phyloP scores from a whole-genome alignment of 2,329 filamentous ascomycete species.

The Colletotrichum siamense region DNA sequence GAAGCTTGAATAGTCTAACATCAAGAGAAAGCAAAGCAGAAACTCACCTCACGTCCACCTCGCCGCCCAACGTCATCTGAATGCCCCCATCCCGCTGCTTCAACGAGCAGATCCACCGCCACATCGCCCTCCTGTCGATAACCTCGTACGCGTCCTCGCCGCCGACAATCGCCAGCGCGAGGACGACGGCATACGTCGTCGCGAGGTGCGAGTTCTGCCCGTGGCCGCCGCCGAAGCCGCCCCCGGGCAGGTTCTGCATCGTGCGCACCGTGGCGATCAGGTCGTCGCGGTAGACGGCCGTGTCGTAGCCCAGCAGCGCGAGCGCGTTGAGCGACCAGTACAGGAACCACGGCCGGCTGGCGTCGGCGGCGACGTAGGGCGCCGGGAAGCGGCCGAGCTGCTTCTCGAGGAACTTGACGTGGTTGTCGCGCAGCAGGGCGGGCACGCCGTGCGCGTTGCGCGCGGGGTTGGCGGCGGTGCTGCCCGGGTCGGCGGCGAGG shows the following conservation, averaged over 20 bases:
- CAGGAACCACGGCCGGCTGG: constrained; percentile 90
- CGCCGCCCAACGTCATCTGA: constrained; percentile 82
- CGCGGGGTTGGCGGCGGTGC: constrained; percentile 23
- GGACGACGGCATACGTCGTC: constrained; percentile 82
- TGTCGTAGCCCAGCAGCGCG: constrained; percentile 77
- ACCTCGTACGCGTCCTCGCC: constrained; percentile 75
- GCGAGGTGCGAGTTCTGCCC: constrained; percentile 90
- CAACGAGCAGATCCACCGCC: constrained; percentile 85
- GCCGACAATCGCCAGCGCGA: constrained; percentile 80
- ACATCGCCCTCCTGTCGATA: constrained; percentile 84
- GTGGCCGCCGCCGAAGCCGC: constrained; percentile 93
- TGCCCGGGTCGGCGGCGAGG: constrained; percentile 49
- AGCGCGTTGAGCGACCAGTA: constrained; percentile 90
- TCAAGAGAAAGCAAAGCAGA: not conserved
- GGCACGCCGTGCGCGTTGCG: constrained; percentile 79
- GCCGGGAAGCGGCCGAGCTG: constrained; percentile 68
- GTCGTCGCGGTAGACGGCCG: constrained; percentile 68
- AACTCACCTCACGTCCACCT: constrained; percentile 85
- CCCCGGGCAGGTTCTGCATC: constrained; percentile 76
- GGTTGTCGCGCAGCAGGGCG: constrained; percentile 68
- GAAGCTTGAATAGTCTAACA: not conserved
- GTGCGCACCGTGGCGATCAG: constrained; percentile 78
- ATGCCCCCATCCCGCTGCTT: constrained; percentile 94
- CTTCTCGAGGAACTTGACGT: constrained; percentile 67
- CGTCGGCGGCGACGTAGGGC: constrained; percentile 77